Conservation (phyloP, 2,329 filamentous ascomycete species). For the Xylariaceae sp. region DNA sequence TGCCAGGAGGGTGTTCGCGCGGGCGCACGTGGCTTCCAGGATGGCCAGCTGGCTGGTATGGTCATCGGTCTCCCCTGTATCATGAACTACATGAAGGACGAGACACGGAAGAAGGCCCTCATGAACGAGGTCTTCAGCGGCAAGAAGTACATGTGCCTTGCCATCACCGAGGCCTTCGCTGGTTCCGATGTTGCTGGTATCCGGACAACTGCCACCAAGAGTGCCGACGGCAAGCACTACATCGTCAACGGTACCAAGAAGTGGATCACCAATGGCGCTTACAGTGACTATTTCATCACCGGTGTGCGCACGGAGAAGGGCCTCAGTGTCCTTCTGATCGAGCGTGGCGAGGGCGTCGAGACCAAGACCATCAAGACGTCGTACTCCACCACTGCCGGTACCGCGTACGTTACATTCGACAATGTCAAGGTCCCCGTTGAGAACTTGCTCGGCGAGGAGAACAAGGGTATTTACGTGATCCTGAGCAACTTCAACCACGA, state of each 20-base stretch:
- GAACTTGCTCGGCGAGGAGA: constrained; percentile 73
- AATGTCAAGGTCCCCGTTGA: constrained; percentile 79
- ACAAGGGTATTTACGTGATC: constrained; percentile 82
- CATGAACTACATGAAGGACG: constrained; percentile 69
- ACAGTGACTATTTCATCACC: constrained; percentile 76
- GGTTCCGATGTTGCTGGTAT: constrained; percentile 77
- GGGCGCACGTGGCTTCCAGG: constrained; percentile 74
- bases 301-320: constrained; percentile 75
- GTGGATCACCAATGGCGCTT: constrained; percentile 81
- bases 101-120: constrained; percentile 59
- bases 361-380: constrained; percentile 74
- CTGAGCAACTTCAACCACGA: constrained; percentile 87
- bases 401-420: constrained; percentile 75
- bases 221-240: constrained; percentile 68
- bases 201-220: constrained; percentile 72
- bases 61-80: constrained; percentile 75
- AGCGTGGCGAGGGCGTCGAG: constrained; percentile 67
- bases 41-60: constrained; percentile 85
- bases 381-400: constrained; percentile 74
- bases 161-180: constrained; percentile 84
- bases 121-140: constrained; percentile 69
- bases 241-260: constrained; percentile 72
- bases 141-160: constrained; percentile 82
- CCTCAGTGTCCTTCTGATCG: constrained; percentile 70
- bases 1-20: constrained; percentile 66